Evolutionary conservation across 2,329 filamentous ascomycete genomes (phyloP).

Genomic region (Mycosphaerella sp.): DNA sequence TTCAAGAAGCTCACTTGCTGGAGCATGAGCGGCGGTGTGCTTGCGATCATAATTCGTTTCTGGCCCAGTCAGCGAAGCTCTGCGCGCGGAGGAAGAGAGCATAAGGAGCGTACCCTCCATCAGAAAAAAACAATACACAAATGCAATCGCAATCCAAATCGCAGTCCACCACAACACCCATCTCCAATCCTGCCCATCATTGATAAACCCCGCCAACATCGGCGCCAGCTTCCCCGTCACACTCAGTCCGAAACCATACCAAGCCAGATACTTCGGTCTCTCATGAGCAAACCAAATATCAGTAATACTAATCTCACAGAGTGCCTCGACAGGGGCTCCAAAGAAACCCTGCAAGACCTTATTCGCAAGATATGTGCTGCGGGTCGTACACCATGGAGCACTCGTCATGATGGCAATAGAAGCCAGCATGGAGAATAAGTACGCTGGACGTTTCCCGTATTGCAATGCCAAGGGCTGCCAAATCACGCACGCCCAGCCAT

Average conservation of each 20-base stretch:
- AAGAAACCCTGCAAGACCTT: conserved; percentile 46
- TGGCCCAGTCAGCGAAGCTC: background rate
- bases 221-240: conserved; percentile 33
- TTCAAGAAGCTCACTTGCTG: background rate
- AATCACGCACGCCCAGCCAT: conserved; percentile 48
- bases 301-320: conserved; percentile 35
- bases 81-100: background rate
- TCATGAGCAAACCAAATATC: conserved; percentile 30
- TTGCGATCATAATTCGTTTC: conserved; percentile 49
- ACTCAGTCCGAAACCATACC: conserved; percentile 28
- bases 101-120: conserved; percentile 41
- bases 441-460: conserved; percentile 46
- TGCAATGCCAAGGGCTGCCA: conserved; percentile 50
- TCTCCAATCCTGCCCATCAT: conserved; percentile 44
- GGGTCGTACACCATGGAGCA: conserved; percentile 40
- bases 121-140: conserved; percentile 53
- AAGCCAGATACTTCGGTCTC: conserved; percentile 29
- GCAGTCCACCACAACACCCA: conserved; percentile 50
- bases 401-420: conserved; percentile 40
- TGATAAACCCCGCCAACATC: conserved; percentile 47
- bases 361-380: conserved; percentile 44
- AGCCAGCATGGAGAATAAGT: conserved; percentile 40
- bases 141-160: conserved; percentile 46
- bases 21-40: background rate
- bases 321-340: conserved; percentile 44